A percentile compares a stretch with the other conserved stretches of the same genome.
These are phyloP conservation scores for Pythium brachiatum DNA, from an alignment of 352 stramenopile species.

Conservation along the genomic window DNA sequence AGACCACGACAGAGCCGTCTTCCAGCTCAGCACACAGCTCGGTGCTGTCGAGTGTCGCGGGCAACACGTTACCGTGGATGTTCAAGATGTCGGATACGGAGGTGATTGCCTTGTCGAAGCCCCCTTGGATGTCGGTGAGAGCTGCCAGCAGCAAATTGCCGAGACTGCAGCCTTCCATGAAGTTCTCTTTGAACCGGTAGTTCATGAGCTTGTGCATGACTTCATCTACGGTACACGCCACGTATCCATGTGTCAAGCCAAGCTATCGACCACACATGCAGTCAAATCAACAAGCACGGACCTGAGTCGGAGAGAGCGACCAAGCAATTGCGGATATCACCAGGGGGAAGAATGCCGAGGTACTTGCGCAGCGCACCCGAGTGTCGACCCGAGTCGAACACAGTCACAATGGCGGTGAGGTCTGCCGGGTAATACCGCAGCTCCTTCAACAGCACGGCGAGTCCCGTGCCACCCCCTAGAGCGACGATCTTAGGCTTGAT, in stretches of 20 bases:
- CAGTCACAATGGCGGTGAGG: slow-evolving; percentile 84
- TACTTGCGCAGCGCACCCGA: slow-evolving; percentile 81
- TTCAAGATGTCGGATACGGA: slow-evolving; percentile 86
- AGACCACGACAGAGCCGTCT: slow-evolving; percentile 70
- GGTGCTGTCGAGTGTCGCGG: slow-evolving; percentile 80
- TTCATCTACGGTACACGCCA: slow-evolving; percentile 43
- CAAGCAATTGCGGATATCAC: slow-evolving; percentile 86
- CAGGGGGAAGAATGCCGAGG: slow-evolving; percentile 75
- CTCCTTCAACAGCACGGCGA: slow-evolving; percentile 83
- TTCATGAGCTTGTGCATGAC: slow-evolving; percentile 89
- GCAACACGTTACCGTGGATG: slow-evolving; percentile 74
- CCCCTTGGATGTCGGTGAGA: slow-evolving; percentile 76
- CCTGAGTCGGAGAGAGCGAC: slow-evolving; percentile 80
- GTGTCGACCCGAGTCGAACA: slow-evolving; percentile 84
- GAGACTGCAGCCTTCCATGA: slow-evolving; percentile 84
- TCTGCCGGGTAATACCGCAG: slow-evolving; percentile 81
- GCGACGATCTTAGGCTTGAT: slow-evolving; percentile 84
- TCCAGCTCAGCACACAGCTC: slow-evolving; percentile 77
- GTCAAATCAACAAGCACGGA: slow-evolving; percentile 20
- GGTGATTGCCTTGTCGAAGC: slow-evolving; percentile 79
- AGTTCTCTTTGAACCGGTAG: slow-evolving; percentile 86
- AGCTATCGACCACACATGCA: background rate
- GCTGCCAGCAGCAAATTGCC: slow-evolving; percentile 78
- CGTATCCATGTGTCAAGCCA: background rate
- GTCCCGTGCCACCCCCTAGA: slow-evolving; percentile 72